Evolutionary conservation across 73 alveolate genomes (phyloP).

Genomic region (Paramecium sexaurelia): DNA sequence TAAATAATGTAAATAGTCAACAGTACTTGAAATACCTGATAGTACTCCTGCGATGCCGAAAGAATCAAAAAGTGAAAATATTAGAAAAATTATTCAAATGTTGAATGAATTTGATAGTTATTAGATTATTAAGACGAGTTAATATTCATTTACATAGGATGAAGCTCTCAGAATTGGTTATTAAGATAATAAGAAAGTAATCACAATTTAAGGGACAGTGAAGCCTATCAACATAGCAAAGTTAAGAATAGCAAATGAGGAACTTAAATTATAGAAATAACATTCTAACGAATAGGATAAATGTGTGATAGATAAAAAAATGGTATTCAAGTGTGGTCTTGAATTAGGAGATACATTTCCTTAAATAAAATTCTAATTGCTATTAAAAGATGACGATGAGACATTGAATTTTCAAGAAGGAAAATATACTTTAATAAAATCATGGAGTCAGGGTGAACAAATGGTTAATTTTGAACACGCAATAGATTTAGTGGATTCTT

Average conservation of each 20-base stretch:
- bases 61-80: background rate
- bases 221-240: background rate
- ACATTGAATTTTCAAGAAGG: background rate
- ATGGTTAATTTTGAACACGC: conserved; percentile 55
- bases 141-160: background rate
- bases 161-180: background rate
- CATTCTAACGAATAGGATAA: background rate
- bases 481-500: background rate
- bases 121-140: background rate
- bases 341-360: conserved; percentile 38
- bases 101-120: background rate
- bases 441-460: conserved; percentile 51
- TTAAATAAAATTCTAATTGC: background rate
- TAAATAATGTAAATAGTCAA: background rate
- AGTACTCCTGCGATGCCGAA: background rate
- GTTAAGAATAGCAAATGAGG: background rate
- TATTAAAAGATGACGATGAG: background rate
- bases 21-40: background rate
- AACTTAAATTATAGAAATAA: background rate
- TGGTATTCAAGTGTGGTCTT: conserved; percentile 32
- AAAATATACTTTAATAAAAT: conserved; percentile 11
- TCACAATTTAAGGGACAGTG: background rate
- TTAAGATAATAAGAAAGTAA: background rate
- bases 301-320: background rate
- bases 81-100: background rate